Evolutionary conservation across 306 rosid species (phyloP), one percentile per base, ranked within the genome.

Genomic region (Castanea sativa): DNA sequence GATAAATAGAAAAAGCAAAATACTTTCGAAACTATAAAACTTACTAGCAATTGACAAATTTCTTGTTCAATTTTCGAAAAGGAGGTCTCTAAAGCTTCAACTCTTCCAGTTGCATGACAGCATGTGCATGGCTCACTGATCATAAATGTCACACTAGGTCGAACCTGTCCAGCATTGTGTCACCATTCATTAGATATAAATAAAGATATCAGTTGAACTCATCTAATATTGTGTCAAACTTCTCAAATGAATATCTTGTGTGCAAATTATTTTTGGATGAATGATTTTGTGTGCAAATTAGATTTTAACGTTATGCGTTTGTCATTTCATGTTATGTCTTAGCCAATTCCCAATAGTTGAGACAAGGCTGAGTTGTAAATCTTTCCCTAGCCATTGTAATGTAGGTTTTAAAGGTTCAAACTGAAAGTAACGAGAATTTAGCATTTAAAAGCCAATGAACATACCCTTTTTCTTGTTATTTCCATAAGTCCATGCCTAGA

Each of bases 61-160:
- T 95, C 96, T 84, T 91, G 97, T 89, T 95, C 99, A 76, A 95
- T 95, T 84, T 95, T 95, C 21, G 97, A 93, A 89, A 91, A 95
- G 60, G 94, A 90, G 3, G 99, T 95, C 86, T 95, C 98, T 71
- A 95, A 76, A 74, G 98, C 98, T 91, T 95, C 99, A 57, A 95
- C 96, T 87, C 99, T 91, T 78, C 99, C 99, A 33, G 98, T 90
- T 79, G 92, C 98, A 75, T 95, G 98, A 89, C 99, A 93, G 80
- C 96, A 89, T 64, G 86, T 20, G 80, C 98, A 95, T 49, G 99
- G 98, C 82, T 95, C 99, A 83, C 98, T 93, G 69, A 95, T 85
- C 99, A 91, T 95, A 91, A 92, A 95, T 51, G 98, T 93, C 81
- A 95, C 98, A 55, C 98, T 95, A 30, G 99, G 99, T 71, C 99